Base-by-base conservation (phyloP, 2,329 filamentous ascomycete genomes). In the Colletotrichum spinosum region DNA sequence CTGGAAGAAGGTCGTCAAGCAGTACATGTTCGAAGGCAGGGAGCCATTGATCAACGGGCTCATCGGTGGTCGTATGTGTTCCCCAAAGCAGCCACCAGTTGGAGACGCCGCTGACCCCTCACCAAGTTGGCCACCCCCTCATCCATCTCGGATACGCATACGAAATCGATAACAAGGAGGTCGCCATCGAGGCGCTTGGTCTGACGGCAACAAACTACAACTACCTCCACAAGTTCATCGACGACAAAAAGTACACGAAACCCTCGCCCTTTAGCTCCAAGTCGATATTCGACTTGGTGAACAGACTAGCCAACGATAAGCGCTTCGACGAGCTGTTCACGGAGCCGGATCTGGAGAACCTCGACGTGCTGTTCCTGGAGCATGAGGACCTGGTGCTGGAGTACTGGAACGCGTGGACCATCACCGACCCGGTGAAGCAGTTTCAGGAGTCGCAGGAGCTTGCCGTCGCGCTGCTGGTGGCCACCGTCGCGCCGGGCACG, bases 91-190 rank as follows among this genome's bases (percentile, higher is more conserved):
- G 15, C 15, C 15, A 39, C 3, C 4, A 12, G 41, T 0, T 37
- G 38, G 12, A 38, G 13, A 55, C 6, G 37, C 12, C 53, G 60
- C 76, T 81, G 56, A 80, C 69, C 39, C 13, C 9, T 41, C 17
- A 60, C 34, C 5, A 69, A 95, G 92, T 97, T 67, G 95, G 91
- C 15, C 93, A 97, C 72, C 92, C 95, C 1, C 82, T 98, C n/a
- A 96, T 98, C 64, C 96, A 98, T 73, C 85, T 99, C 2, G 94
- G 89, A n/a, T 97, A 97, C 75, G 96, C 94, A 9, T 95, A 91
- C 74, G 95, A 99, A 80, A 84, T 98, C 71, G 88, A 92, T 67
- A 96, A 87, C 70, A 91, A 90, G 64, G 95, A 97, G 69, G 76
- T 98, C 17, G 94, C 90, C 52, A 96, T 97, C 78, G 96, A 99